Base-by-base conservation (phyloP, 306 rosid genomes). In the Gastrolobium villosum region DNA sequence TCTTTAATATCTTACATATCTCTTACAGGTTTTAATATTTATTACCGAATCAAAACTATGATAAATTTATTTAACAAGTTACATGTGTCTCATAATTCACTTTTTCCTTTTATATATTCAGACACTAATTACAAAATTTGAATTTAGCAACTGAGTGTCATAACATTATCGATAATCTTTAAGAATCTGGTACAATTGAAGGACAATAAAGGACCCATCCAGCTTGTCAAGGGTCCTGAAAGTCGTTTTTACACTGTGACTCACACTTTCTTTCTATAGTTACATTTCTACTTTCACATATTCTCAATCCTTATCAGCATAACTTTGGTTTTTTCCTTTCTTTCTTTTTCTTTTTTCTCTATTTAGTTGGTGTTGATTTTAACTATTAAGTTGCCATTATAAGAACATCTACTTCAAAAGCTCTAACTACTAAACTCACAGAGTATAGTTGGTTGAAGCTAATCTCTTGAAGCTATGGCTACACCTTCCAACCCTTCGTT, bases 391-490 rank as follows among this genome's bases (percentile, higher is more conserved):
- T 5, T 36, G 36, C 56, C 72, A 44, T 13, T 61, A 35, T 48
- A 78, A 68, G 7, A 14, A 11, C 43, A 66, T 43, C 60, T 45
- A 50, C 54, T 11, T 64, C 43, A 3, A 45, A 11, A 11, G 10
- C 40, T 72, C 50, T 1, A 34, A 37, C 72, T 31, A 57, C 57
- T 8, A 2, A 43, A 15, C 53, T 32, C 26, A 50, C 2, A 41
- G 4, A 6, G 8, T 11, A 28, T 11, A 28, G 43, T 39, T 30
- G 9, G 46, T 14, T 15, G 32, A 59, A 59, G 56, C 61, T 7
- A 28, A 65, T 41, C 63, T 70, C 52, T 13, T 63, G 20, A 31
- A 35, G 7, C 36, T 70, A 89, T 85, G 90, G 79, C 79, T 6
- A 63, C 78, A n/a, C 76, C 80, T 59, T 76, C 78, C 3, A 81